Base-by-base conservation (phyloP, 164 flowering plant genomes). In the Stephania yunnanensis region DNA sequence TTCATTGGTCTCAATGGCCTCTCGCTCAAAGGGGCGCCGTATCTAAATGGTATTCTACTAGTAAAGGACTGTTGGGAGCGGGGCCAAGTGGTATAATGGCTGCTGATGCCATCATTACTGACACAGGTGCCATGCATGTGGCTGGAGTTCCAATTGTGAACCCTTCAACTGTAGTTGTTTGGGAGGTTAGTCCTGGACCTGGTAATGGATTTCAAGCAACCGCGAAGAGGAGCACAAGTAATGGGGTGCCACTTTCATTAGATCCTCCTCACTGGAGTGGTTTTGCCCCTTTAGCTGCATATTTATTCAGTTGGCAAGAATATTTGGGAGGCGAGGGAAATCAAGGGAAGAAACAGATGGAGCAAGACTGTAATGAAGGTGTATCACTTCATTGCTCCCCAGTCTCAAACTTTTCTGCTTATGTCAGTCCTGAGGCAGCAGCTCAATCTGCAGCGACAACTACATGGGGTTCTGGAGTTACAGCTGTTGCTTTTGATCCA, bases 1-100 rank as follows among this genome's bases (percentile, higher is more conserved):
- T 96, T 77, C 95, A 94, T 79, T 96, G 99, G 99, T 89, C 98
- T 68, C 95, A 94, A 73, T 92, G 98, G 94, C 97, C 98, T 68
- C 87, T 92, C 61, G 78, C 76, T 72, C 91, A 86, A 78, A 86
- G 69, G 79, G 83, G 83, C 74, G 80, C 81, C 31, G 30, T 85
- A 46, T 81, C 93, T 72, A 94, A 91, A 81, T 96, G 99, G 99
- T 96, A 90, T 80, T 87, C 85, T 83, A 92, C 98, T 30, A 91
- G 94, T 80, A 96, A 94, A 86, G 98, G 98, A 66, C 86, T 96
- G 30, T 79, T 96, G 84, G 99, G 99, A 82, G 97, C 98, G 77
- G 99, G 99, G 25, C 99, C 99, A 46, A 96, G 99, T 84, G 99
- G 99, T 68, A 96, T 96, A 73, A 94, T 94, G 98, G 99, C 98